Conservation (phyloP, 257 asterid genomes). For the Jaltomata sinuosa region DNA sequence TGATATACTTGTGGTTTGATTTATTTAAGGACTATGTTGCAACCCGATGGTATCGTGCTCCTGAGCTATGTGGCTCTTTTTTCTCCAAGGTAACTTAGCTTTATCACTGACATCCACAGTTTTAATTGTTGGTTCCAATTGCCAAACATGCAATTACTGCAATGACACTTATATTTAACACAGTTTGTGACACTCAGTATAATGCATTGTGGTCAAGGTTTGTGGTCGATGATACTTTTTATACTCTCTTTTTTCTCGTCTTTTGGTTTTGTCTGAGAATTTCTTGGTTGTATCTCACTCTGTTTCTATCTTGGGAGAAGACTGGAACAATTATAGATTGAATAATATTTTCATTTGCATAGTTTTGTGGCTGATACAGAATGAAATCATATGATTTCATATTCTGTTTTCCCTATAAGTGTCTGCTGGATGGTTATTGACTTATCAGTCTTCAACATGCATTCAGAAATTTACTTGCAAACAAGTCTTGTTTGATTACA, state of each 20-base stretch:
- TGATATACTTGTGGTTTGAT: not conserved
- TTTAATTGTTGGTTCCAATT: not conserved
- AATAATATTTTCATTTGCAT: not conserved
- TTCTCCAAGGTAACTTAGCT: conserved; percentile 76
- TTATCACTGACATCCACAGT: not conserved
- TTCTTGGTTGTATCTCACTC: not conserved
- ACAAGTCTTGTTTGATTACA: not conserved
- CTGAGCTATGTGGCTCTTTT: conserved; percentile 95
- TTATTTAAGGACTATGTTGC: conserved; percentile 88
- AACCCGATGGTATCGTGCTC: conserved; percentile 98
- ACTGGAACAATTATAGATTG: not conserved
- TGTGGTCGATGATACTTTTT: not conserved
- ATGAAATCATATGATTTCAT: not conserved
- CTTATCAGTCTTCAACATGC: not conserved
- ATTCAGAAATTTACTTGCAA: not conserved
- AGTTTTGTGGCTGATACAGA: not conserved
- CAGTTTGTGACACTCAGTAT: not conserved
- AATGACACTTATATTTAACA: not conserved
- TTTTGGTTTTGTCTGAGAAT: not conserved
- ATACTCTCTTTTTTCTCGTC: not conserved
- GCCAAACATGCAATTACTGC: not conserved
- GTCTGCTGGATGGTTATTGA: not conserved
- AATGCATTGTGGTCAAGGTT: not conserved
- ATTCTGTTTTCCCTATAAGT: not conserved
- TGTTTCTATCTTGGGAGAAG: not conserved